Evolutionary conservation across 2,329 filamentous ascomycete species (phyloP).

Genomic region (Fusarium verticillioides): DNA sequence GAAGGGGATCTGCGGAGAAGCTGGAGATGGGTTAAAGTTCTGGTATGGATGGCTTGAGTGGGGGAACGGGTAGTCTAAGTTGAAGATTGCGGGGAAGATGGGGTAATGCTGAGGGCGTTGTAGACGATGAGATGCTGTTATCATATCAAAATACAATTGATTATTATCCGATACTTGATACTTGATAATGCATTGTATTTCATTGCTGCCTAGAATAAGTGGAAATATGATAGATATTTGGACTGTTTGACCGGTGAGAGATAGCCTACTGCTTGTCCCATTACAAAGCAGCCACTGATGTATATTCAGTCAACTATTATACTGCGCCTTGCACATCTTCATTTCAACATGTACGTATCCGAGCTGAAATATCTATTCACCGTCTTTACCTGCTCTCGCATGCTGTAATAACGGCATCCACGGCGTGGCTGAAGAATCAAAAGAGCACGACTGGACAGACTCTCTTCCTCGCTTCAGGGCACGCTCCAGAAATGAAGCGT

Average conservation of each 20-base stretch:
- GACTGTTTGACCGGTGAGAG: neutral
- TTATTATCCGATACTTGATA: neutral
- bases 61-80: conserved; percentile 34
- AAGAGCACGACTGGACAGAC: neutral
- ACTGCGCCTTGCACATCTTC: neutral
- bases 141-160: neutral
- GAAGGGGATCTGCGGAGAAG: conserved; percentile 13
- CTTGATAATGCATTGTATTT: neutral
- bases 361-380: neutral
- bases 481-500: conserved; percentile 27
- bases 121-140: neutral
- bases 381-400: neutral
- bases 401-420: neutral
- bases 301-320: neutral
- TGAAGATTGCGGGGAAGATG: conserved; percentile 39
- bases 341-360: conserved; percentile 17
- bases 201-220: neutral
- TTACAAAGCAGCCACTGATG: neutral
- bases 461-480: conserved; percentile 1
- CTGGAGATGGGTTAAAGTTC: neutral
- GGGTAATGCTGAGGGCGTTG: conserved; percentile 14
- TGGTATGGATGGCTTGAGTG: conserved; percentile 27
- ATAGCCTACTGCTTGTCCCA: conserved; percentile 16
- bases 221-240: neutral
- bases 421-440: conserved; percentile 16